Evolutionary conservation across 768 basidiomycete species (phyloP), one percentile per base, ranked within the genome.

Genomic region (Fistulinella prunicolor): DNA sequence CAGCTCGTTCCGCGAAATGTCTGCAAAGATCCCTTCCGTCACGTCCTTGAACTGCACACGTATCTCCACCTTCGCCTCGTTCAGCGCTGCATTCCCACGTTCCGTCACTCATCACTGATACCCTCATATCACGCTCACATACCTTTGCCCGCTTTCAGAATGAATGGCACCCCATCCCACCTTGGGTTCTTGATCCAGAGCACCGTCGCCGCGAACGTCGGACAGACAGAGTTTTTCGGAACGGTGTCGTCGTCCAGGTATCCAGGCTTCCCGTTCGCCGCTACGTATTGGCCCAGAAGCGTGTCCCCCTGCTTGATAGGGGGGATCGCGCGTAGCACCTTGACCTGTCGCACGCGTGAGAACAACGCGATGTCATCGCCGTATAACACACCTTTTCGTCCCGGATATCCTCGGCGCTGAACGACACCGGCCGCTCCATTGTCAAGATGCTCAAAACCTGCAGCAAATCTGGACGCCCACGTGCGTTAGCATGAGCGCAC

Each of bases 101-200:
- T 39, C 22, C 37, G 53, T 56, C 45, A 45, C 41, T 45, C 52
- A 51, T 52, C 38, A 49, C 45, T 28, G 37, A 43, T 48, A 44
- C 46, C 50, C 47, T 23, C 26, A 41, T 28, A 21, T 42, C 39
- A 14, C n/a, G 16, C 30, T 9, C 47, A 65, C 77, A 50, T 58
- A 89, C 94, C 94, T 80, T 99, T 99, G 44, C 95, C 95, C 20
- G 95, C 96, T 73, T 94, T 97, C 57, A 99, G 77, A 62, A 98
- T 93, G 74, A 98, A 99, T 0, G 95, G 96, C 6, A 99, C 95
- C 49, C 95, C 95, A 67, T 98, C 95, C 95, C 95, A 99, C 51
- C 96, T 77, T 1, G 91, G 93, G 67, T 93, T 96, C 72, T 96
- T 79, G 67, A 99, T 91, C 82, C 83, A 88, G 20, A 98, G 76